Percentiles rank a stretch among this genome's conserved stretches.
These are phyloP conservation scores for Singerocomus rubriflavus DNA, from an alignment of 1,284 basidiomycete genomes.

Conservation along the genomic window DNA sequence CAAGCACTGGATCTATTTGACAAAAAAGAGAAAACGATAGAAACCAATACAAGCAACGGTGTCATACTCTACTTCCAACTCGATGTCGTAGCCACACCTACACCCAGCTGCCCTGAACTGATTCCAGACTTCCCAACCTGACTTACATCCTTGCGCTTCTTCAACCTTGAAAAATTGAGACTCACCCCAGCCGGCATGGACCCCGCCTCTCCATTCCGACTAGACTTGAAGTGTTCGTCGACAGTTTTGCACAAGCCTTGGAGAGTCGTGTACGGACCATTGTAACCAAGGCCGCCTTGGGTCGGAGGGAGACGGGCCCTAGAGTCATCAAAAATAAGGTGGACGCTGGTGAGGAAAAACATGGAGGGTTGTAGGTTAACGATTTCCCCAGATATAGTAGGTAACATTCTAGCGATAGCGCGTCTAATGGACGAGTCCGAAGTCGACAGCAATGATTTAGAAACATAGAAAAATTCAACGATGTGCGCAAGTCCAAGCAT, in stretches of 20 bases:
- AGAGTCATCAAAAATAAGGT: constrained; percentile 69
- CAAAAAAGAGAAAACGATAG: too few relatives aligned
- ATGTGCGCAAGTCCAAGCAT: constrained; percentile 54
- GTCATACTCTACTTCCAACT: constrained; percentile 13
- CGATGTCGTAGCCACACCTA: constrained; percentile 14
- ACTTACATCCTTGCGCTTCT: background rate
- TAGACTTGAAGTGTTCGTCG: constrained; percentile 46
- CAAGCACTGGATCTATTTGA: too few relatives aligned
- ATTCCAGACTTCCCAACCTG: constrained; percentile 11
- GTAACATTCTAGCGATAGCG: constrained; percentile 41
- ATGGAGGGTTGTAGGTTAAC: constrained; percentile 67
- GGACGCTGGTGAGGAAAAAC: constrained; percentile 58
- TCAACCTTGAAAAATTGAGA: constrained; percentile 20
- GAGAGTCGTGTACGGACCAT: constrained; percentile 54
- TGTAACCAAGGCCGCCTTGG: constrained; percentile 66
- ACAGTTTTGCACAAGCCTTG: constrained; percentile 53
- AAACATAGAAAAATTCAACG: constrained; percentile 54
- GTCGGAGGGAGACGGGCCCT: constrained; percentile 55
- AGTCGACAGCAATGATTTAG: constrained; percentile 37
- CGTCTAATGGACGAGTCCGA: constrained; percentile 31
- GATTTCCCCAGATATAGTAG: constrained; percentile 50
- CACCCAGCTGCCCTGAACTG: constrained; percentile 9
- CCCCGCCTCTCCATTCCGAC: constrained; percentile 34
- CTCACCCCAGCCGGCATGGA: constrained; percentile 30
- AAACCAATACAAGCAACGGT: too few relatives aligned